Evolutionary conservation across 2,329 filamentous ascomycete species (phyloP).

Genomic region (Sordariomycetes sp.): DNA sequence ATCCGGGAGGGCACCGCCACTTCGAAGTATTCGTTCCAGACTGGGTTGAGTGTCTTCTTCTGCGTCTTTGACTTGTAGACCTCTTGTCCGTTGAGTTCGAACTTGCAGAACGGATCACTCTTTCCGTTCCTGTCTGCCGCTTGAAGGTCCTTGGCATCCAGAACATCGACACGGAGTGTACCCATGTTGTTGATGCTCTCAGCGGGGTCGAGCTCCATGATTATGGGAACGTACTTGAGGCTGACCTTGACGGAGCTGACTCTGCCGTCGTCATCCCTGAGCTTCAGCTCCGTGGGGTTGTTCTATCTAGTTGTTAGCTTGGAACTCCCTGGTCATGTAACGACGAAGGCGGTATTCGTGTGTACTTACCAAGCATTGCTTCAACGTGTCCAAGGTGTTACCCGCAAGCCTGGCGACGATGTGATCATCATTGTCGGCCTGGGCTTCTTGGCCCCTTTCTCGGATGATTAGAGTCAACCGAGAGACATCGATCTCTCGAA

Average conservation of each 20-base stretch:
- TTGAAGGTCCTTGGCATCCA: constrained; percentile 80
- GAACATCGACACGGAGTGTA: constrained; percentile 81
- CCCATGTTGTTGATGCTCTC: constrained; percentile 99
- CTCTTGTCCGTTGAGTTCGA: constrained; percentile 78
- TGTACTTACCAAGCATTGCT: constrained; percentile 66
- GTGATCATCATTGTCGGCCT: constrained; percentile 60
- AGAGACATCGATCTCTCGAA: constrained; percentile 95
- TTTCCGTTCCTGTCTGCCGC: constrained; percentile 92
- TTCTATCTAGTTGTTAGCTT: constrained; percentile 45
- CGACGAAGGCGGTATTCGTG: neutral
- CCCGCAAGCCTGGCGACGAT: constrained; percentile 75
- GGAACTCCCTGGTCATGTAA: neutral
- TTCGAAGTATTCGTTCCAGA: constrained; percentile 96
- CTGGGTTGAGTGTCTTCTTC: constrained; percentile 92
- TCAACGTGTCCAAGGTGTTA: constrained; percentile 76
- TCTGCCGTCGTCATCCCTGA: constrained; percentile 69
- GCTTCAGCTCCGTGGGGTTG: constrained; percentile 71
- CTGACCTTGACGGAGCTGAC: constrained; percentile 78
- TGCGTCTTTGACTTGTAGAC: constrained; percentile 91
- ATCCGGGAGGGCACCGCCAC: constrained; percentile 73
- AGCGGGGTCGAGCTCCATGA: constrained; percentile 86
- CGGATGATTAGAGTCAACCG: constrained; percentile 80
- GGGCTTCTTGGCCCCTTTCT: constrained; percentile 62
- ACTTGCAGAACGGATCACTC: constrained; percentile 95
- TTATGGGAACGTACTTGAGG: constrained; percentile 87